Evolutionary conservation across 352 stramenopile species (phyloP).

Genomic region (Pythium phragmiticola): DNA sequence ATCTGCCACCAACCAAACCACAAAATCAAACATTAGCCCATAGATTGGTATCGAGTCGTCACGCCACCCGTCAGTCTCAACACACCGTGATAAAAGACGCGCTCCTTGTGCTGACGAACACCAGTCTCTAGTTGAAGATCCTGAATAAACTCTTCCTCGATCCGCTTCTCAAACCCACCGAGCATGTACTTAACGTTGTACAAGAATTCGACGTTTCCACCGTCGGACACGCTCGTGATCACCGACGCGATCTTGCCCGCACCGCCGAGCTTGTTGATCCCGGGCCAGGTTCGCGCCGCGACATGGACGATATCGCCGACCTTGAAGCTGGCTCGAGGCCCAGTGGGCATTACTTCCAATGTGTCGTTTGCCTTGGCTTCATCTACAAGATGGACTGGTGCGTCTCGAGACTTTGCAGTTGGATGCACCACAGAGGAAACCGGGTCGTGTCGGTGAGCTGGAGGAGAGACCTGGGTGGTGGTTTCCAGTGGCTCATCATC

Average conservation of each 20-base stretch:
- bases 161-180: slow-evolving; percentile 71
- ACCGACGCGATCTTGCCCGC: slow-evolving; percentile 55
- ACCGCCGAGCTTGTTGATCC: slow-evolving; percentile 85
- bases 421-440: not conserved
- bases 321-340: slow-evolving; percentile 22
- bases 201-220: slow-evolving; percentile 32
- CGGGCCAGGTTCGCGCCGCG: slow-evolving; percentile 68
- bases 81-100: slow-evolving; percentile 70
- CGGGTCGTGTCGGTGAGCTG: not conserved
- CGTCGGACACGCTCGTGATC: slow-evolving; percentile 29
- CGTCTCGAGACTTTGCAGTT: not conserved
- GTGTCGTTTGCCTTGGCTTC: not conserved
- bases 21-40: not conserved
- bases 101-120: slow-evolving; percentile 34
- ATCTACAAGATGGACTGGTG: not conserved
- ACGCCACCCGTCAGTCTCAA: not conserved
- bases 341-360: not conserved
- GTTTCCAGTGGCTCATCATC: not conserved
- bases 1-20: slow-evolving; percentile 29
- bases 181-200: slow-evolving; percentile 86
- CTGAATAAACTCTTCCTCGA: slow-evolving; percentile 57
- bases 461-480: not conserved
- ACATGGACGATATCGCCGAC: slow-evolving; percentile 31
- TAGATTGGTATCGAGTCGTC: not conserved
- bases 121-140: slow-evolving; percentile 23